Evolutionary conservation across 2,329 filamentous ascomycete species (phyloP), one percentile per base, ranked within the genome.

Genomic region (Pyrenochaeta sp.): DNA sequence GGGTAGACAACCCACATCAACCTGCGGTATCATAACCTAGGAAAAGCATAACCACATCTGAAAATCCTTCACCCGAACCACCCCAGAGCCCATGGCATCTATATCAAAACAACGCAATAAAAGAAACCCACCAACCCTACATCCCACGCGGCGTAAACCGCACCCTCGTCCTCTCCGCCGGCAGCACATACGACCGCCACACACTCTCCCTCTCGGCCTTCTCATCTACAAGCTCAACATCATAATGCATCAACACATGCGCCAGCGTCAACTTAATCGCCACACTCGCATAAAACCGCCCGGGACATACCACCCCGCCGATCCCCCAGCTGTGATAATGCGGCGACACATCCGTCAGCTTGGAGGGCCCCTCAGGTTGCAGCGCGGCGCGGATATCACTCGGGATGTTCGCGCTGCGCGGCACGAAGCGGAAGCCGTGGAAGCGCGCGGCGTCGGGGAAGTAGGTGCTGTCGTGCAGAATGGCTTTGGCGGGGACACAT

Each of bases 281-380:
- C 4, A 29, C 19, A 8, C 36, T 35, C 11, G 42, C 48, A 27
- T 48, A 55, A 18, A 46, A 46, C 5, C 51, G 21, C 7, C 51
- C 51, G 9, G 51, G 51, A 21, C 49, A 49, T 1, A 24, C 26
- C 6, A 39, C 21, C 9, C 30, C 11, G 11, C 41, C 36, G 19
- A 29, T 35, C 2, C 56, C 56, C 46, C 52, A 59, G 30, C 24
- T 28, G 14, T 39, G 40, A 24, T 28, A 48, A 10, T 32, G 17
- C 18, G 31, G 24, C 15, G 40, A 37, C 29, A 20, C 28, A 15
- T 46, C 23, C 13, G 40, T 30, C 19, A 35, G 29, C 18, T 15
- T 27, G 5, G 38, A 35, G 9, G 37, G 27, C 13, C 21, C 20
- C 18, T 31, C 30, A 26, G 36, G 36, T n/a, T 39, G 36, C 7